Conservation (phyloP, 805 yeast species). For the Metschnikowia matae region DNA sequence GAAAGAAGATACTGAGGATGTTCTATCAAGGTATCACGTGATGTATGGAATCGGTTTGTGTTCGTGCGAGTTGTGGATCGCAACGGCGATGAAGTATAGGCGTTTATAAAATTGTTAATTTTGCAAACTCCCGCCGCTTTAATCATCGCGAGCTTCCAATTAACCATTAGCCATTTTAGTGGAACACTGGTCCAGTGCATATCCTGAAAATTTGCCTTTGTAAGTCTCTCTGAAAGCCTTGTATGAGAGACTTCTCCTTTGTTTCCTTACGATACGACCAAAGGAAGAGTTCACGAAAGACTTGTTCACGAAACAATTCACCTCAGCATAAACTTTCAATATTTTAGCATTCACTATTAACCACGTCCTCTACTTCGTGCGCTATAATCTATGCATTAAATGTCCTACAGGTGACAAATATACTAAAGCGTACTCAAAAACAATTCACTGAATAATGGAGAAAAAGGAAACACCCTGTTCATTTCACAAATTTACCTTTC, state of each 20-base stretch:
- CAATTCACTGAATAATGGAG: too few species aligned
- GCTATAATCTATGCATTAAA: background rate
- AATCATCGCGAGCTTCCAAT: background rate
- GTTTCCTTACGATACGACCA: background rate
- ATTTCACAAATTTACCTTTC: too few species aligned
- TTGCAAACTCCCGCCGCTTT: background rate
- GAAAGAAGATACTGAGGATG: background rate
- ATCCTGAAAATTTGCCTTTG: background rate
- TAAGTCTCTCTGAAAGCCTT: background rate
- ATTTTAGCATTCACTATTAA: too few species aligned
- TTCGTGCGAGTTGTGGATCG: background rate
- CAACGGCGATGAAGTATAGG: background rate
- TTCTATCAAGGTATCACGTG: constrained; percentile 2
- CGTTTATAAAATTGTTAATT: background rate
- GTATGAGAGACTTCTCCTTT: background rate
- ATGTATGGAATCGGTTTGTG: background rate
- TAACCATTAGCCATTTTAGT: background rate
- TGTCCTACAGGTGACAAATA: background rate
- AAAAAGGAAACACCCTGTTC: too few species aligned
- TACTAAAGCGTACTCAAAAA: too few species aligned
- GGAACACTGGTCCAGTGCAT: background rate
- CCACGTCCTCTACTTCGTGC: background rate
- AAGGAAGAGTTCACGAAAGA: too few species aligned
- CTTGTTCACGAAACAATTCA: too few species aligned
- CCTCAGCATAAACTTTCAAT: too few species aligned